Conservation (phyloP, 2,329 filamentous ascomycete genomes). For the Trichoderma atrobrunneum region DNA sequence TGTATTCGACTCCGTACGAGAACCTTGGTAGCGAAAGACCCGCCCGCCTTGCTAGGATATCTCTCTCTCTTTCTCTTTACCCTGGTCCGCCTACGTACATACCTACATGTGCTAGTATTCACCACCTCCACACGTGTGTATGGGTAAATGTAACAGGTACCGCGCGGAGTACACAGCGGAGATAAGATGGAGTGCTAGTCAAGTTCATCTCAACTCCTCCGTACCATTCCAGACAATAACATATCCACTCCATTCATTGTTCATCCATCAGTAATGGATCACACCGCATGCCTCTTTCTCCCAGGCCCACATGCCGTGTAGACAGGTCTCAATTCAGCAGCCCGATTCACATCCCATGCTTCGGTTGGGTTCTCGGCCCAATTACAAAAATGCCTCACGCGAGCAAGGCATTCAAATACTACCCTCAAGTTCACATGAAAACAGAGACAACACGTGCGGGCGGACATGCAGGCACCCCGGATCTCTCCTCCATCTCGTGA, state of each 20-base stretch:
- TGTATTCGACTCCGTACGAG: neutral
- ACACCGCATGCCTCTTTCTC: no score
- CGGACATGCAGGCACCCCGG: neutral
- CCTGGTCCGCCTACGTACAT: neutral
- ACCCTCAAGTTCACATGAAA: neutral
- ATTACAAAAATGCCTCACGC: neutral
- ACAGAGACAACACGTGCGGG: neutral
- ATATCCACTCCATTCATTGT: neutral
- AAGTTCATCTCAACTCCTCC: neutral
- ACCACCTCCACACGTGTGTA: neutral
- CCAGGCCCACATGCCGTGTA: neutral
- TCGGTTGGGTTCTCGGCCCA: neutral
- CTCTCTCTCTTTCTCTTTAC: neutral
- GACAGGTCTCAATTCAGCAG: neutral
- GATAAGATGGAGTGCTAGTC: neutral
- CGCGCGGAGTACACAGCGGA: neutral
- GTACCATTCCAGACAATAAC: neutral
- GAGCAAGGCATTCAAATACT: neutral
- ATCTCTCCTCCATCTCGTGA: neutral
- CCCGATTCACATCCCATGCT: neutral
- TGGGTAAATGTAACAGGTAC: neutral
- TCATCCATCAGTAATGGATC: neutral
- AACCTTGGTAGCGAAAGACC: neutral
- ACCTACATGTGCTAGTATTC: neutral
- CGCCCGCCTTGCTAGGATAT: neutral